Evolutionary conservation across 2,329 filamentous ascomycete species (phyloP).

Genomic region (Aureobasidium melanogenum): DNA sequence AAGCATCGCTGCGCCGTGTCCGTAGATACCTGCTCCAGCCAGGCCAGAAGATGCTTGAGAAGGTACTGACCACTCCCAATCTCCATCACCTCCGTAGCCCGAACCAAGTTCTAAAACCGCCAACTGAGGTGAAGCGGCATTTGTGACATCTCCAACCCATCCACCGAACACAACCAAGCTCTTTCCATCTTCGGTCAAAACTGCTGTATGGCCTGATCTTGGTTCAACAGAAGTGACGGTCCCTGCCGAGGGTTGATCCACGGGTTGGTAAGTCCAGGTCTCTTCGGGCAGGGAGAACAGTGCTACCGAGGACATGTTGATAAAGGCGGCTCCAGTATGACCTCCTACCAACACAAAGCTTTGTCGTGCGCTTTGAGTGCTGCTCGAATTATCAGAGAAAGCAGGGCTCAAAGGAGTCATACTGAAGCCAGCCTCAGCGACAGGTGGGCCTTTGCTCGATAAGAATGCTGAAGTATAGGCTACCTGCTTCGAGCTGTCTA

Average conservation of each 20-base stretch:
- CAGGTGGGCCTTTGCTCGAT: constrained; percentile 52
- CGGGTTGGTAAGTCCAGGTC: constrained; percentile 71
- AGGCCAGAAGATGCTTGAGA: constrained; percentile 34
- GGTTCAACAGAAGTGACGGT: constrained; percentile 50
- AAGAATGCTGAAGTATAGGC: constrained; percentile 28
- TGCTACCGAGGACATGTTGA: constrained; percentile 89
- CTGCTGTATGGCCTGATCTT: constrained; percentile 79
- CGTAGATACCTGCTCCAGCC: constrained; percentile 45
- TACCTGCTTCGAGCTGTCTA: constrained; percentile 5
- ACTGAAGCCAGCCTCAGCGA: constrained; percentile 79
- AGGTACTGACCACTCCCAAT: constrained; percentile 65
- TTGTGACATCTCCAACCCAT: constrained; percentile 77
- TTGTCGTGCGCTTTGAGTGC: constrained; percentile 57
- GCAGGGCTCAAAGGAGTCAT: constrained; percentile 66
- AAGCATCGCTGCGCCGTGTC: constrained; percentile 54
- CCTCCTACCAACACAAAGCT: constrained; percentile 78
- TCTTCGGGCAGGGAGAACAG: constrained; percentile 81
- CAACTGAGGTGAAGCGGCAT: constrained; percentile 73
- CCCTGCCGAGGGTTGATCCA: constrained; percentile 39
- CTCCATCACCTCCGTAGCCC: constrained; percentile 53
- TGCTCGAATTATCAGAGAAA: constrained; percentile 52
- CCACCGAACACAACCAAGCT: constrained; percentile 76
- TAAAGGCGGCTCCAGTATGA: constrained; percentile 72
- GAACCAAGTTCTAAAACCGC: constrained; percentile 66
- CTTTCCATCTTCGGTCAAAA: constrained; percentile 68